Evolutionary conservation across 2,329 filamentous ascomycete species (phyloP), one percentile per base, ranked within the genome.

Genomic region (Botryotinia convoluta): DNA sequence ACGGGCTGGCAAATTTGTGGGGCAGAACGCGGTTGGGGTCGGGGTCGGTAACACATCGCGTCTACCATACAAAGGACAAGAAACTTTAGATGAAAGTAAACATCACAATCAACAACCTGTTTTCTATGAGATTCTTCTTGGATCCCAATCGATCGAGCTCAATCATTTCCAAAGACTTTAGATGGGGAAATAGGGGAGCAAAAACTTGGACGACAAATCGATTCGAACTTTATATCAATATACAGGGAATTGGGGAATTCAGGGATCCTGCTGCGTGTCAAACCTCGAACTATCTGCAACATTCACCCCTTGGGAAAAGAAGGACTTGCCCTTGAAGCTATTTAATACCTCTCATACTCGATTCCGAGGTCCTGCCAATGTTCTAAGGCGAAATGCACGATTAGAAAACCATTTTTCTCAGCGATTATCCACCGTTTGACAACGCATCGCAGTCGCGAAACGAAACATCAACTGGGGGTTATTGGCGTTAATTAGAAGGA

Each of bases 21-120:
- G 35, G 65, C 48, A 16, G 26, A 29, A 54, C 67, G 20, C 65
- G 54, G 54, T n/a, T 57, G 72, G 16, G 32, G 16, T 57, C n/a
- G 72, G 14, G 32, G 16, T 68, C 65, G 65, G 65, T 35, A 51
- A 37, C 18, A 68, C n/a, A 68, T 68, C 48, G 65, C 65, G 48
- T 68, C 65, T 68, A 68, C 65, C 48, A 12, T 32, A 39, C 48
- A 68, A 68, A 68, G 48, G 48, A 42, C 65, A 7, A 42, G 65
- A 68, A 57, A 26, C 65, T 68, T 42, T 57, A 32, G 37, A 68
- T 29, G 26, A 57, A 68, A 68, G 48, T 68, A 68, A 57, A 68
- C 48, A 67, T 22, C 16, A 68, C 14, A 57, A 42, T 5, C 64
- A 68, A 32, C 65, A 57, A 68, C 18, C 18, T 14, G 29, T 57